Conservation (phyloP, 2,329 filamentous ascomycete species). For the Pestalotiopsis sp. region DNA sequence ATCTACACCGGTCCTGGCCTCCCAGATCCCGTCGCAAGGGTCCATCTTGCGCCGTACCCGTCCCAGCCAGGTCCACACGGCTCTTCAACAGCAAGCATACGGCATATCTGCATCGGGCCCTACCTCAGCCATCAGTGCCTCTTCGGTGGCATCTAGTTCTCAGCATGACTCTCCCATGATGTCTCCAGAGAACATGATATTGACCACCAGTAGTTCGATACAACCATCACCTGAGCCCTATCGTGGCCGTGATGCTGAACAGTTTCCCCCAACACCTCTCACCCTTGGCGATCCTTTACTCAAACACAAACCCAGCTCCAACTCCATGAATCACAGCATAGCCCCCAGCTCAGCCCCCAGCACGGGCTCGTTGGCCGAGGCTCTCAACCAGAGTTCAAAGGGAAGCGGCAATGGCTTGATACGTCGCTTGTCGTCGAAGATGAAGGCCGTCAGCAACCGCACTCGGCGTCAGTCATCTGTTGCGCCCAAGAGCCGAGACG, state of each 20-base stretch:
- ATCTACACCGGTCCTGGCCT: conserved; percentile 41
- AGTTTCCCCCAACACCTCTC: conserved; percentile 55
- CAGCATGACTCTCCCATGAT: conserved; percentile 57
- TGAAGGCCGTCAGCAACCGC: conserved; percentile 62
- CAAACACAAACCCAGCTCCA: conserved; percentile 57
- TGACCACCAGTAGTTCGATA: conserved; percentile 62
- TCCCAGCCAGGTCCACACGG: conserved; percentile 50
- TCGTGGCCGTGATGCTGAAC: conserved; percentile 54
- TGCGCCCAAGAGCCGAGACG: conserved; percentile 75
- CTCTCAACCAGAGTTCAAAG: conserved; percentile 23
- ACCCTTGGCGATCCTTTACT: conserved; percentile 75
- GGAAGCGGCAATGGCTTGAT: conserved; percentile 62
- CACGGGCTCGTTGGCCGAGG: conserved; percentile 56
- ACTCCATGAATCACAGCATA: conserved; percentile 63
- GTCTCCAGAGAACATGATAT: conserved; percentile 52
- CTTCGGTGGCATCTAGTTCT: conserved; percentile 56
- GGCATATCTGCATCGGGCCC: conserved; percentile 41
- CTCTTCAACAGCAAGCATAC: conserved; percentile 34
- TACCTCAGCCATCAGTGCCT: conserved; percentile 55
- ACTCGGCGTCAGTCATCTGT: conserved; percentile 77
- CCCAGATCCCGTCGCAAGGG: conserved; percentile 39
- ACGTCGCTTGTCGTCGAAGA: conserved; percentile 79
- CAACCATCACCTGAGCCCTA: conserved; percentile 67
- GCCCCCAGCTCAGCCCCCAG: conserved; percentile 50
- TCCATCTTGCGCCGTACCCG: conserved; percentile 41